Conservation (phyloP, 352 stramenopile genomes). For the Achlya hypogyna region DNA sequence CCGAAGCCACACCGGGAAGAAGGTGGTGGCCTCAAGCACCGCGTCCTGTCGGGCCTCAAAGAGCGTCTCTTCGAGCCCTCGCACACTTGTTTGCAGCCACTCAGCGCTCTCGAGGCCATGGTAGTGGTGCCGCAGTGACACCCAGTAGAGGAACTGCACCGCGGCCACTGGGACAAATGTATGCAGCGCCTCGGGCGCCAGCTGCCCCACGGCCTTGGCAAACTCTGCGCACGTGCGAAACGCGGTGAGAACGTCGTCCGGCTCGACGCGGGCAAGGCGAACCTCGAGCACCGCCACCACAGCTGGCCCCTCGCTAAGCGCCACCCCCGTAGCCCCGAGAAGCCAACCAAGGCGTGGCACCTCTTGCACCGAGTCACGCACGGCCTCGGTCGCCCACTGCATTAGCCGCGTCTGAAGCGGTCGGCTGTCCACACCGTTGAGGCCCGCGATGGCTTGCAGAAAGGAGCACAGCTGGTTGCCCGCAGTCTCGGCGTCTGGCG, state of each 20-base stretch:
- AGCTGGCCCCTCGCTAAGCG: no score
- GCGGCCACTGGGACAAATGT: neutral
- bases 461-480: neutral
- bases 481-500: neutral
- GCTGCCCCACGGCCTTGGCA: neutral
- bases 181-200: no score
- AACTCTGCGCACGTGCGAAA: neutral
- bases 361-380: no score
- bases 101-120: neutral
- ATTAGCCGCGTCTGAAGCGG: no score
- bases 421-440: no score
- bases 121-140: neutral
- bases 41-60: neutral
- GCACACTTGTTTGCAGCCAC: neutral
- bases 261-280: no score
- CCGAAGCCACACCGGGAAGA: constrained; percentile 5
- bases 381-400: no score
- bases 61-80: neutral
- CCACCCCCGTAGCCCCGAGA: no score
- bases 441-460: neutral
- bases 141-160: constrained; percentile 2
- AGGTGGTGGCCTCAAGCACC: neutral
- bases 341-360: no score
- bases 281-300: no score
- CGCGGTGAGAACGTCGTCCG: no score